These are phyloP conservation scores for Salpingoeca rosetta DNA, from an alignment of 78 protist genomes.

Conservation along the genomic window DNA sequence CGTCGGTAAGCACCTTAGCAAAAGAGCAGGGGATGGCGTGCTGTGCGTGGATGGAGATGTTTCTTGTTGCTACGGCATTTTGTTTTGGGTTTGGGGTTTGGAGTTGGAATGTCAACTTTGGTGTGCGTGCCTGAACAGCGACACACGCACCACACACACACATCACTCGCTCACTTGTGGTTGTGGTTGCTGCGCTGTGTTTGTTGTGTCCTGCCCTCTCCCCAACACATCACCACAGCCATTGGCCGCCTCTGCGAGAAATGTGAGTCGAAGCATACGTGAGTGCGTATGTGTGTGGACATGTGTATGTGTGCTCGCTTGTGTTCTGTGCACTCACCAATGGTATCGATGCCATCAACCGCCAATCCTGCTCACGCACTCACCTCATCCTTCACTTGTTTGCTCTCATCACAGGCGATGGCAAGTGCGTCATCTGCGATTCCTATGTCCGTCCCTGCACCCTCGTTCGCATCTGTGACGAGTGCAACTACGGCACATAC, in stretches of 20 bases:
- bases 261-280: too few species aligned
- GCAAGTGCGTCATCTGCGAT: constrained; percentile 87
- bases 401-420: constrained; percentile 49
- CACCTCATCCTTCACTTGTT: neutral
- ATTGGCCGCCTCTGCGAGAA: constrained; percentile 76
- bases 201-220: neutral
- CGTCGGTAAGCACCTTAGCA: constrained; percentile 15
- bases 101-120: neutral
- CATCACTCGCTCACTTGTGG: neutral
- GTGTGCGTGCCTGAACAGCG: neutral
- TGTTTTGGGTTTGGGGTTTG: neutral
- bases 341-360: too few species aligned
- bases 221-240: constrained; percentile 17
- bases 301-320: neutral
- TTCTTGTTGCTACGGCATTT: neutral
- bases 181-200: neutral
- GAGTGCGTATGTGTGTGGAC: neutral
- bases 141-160: neutral
- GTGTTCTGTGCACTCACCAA: neutral
- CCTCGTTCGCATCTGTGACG: constrained; percentile 86
- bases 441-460: constrained; percentile 73
- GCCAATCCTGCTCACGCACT: too few species aligned
- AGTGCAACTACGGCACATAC: constrained; percentile 86
- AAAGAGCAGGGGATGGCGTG: too few species aligned
- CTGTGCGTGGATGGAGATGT: too few species aligned